Evolutionary conservation across 345 rosid species (phyloP), one percentile per base, ranked within the genome.

Genomic region (Kandelia obovata): DNA sequence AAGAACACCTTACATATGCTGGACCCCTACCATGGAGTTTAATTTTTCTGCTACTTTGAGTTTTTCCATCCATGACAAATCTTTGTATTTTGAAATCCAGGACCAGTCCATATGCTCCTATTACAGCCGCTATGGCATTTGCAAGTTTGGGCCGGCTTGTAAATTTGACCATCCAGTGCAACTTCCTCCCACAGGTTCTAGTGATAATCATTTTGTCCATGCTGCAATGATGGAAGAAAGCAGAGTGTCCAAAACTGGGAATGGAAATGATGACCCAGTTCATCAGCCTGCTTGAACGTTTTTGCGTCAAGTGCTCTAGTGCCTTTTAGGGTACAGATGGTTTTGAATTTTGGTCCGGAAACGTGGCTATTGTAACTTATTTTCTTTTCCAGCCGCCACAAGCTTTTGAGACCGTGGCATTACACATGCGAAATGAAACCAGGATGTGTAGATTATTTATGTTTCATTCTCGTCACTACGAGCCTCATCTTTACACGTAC

Each of bases 61-160:
- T 37, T 37, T 64, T 49, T 62, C 16, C 57, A 27, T 10, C 23
- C 46, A 17, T 75, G 31, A 56, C 47, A 26, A 17, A 19, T 51
- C 20, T 3, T 61, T 64, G 26, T 49, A 15, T 62, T 56, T 26
- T 35, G 28, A 60, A 73, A 25, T 79, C 25, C 85, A 91, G 99
- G 99, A 83, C 77, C 93, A 91, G 75, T 76, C 55, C 56, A 60
- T 87, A 62, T 95, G 97, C 80, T 68, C 88, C 8, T 74, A 95
- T 75, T 95, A 95, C 85, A 92, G 87, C 76, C 88, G 97, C 31
- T 92, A 92, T 60, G 99, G 98, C 64, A 86, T 92, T 69, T 92
- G 98, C 89, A 95, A 92, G 81, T 95, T 84, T 20, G 99, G 99
- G 10, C 98, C 97, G 60, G 91, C 96, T 27, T 92, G 99, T 79